Base-by-base conservation (phyloP, 345 rosid genomes). In the Populus deltoides region DNA sequence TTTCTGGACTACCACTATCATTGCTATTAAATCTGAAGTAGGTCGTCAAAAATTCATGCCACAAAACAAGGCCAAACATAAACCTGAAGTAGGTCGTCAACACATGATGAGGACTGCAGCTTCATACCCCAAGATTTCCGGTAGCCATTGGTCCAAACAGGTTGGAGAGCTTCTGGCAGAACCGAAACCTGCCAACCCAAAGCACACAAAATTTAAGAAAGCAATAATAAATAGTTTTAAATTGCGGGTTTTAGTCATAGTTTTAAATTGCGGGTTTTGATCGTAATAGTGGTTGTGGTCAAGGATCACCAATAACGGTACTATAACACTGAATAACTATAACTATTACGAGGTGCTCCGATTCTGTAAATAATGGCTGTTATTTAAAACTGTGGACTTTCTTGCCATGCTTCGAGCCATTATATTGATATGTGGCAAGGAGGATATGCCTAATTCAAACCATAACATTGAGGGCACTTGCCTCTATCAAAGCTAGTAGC, bases 401-500 rank as follows among this genome's bases (percentile, higher is more conserved):
- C 45, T 76, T 18, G 43, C 39, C 33, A 53, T 8, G 8, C 66
- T 76, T 5, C 10, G 5, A 49, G 7, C 24, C 51, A 68, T 49
- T 67, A 51, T 22, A 66, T 29, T 63, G 13, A 35, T 43, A 53
- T 1, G 63, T 22, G 7, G 17, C 16, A 51, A 47, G 3, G 70
- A 6, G 35, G 22, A 20, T 29, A 24, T 24, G 13, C 16, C 41
- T 45, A 72, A 76, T 33, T 70, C 36, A 39, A 72, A 41, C 25
- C 38, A 76, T 38, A 45, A 51, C 24, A 66, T 16, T 9, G 22
- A 36, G 76, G 55, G 31, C 39, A 79, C 90, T 88, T 66, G 87
- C 97, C 90, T 93, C 96, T 29, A 93, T 78, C 74, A 87, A 75
- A 80, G 97, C 90, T 73, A 94, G 81, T 7, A 83, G 92, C 71